These are phyloP conservation scores for Tremella mesenterica DNA, from an alignment of 768 basidiomycete species.

Conservation along the genomic window DNA sequence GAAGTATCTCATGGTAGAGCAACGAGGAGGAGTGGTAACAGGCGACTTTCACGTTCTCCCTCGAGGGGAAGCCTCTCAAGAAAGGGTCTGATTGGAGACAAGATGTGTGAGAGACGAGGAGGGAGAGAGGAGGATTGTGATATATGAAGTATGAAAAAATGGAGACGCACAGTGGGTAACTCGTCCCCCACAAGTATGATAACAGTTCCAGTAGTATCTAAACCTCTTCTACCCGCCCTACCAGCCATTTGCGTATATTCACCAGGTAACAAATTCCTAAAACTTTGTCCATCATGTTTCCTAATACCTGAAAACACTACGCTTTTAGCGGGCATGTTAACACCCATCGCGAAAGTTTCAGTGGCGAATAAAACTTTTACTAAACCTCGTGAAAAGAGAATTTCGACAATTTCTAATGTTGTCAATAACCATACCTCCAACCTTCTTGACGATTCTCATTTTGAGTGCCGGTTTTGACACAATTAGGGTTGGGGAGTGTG, in stretches of 20 bases:
- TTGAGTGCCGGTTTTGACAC: too few species aligned
- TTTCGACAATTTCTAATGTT: constrained; percentile 72
- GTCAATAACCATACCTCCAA: too few species aligned
- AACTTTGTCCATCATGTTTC: constrained; percentile 88
- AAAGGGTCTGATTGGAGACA: too few species aligned
- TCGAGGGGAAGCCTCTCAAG: too few species aligned
- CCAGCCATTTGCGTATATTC: constrained; percentile 99
- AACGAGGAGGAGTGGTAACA: too few species aligned
- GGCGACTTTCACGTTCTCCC: too few species aligned
- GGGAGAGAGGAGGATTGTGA: too few species aligned
- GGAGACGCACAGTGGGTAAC: constrained; percentile 64
- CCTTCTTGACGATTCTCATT: too few species aligned
- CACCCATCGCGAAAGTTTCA: constrained; percentile 99
- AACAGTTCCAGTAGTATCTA: constrained; percentile 92
- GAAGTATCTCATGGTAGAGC: too few species aligned
- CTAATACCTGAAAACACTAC: constrained; percentile 92
- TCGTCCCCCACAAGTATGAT: constrained; percentile 72
- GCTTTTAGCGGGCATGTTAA: constrained; percentile 97
- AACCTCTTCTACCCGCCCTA: constrained; percentile 86
- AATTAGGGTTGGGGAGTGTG: too few species aligned
- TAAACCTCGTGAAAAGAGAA: constrained; percentile 86
- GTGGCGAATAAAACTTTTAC: constrained; percentile 97
- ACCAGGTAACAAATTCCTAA: constrained; percentile 52
- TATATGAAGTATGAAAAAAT: not conserved
- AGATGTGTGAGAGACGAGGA: too few species aligned